Conservation (phyloP, 2,329 filamentous ascomycete genomes). For the Fusarium sp. region DNA sequence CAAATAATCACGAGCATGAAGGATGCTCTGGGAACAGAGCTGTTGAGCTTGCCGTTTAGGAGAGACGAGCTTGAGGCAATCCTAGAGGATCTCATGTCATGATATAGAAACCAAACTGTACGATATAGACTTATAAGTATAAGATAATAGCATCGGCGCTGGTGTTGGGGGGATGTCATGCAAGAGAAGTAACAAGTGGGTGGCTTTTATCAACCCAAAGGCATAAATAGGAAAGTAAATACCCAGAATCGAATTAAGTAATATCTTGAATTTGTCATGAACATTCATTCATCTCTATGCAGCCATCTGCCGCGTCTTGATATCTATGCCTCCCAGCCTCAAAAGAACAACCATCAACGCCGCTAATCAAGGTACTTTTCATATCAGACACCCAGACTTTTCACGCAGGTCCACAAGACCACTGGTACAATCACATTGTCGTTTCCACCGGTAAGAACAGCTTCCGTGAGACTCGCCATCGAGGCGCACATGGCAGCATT, state of each 20-base stretch:
- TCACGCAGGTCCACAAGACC: conserved; percentile 90
- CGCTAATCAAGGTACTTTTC: conserved; percentile 14
- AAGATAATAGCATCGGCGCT: conserved; percentile 16
- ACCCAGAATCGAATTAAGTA: conserved; percentile 8
- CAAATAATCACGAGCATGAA: conserved; percentile 94
- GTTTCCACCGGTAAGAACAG: conserved; percentile 94
- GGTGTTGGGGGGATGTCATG: conserved; percentile 9
- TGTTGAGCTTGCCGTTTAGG: conserved; percentile 85
- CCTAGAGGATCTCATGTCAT: conserved; percentile 73
- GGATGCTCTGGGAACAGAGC: conserved; percentile 85
- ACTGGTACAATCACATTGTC: conserved; percentile 98
- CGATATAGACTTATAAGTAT: conserved; percentile 18
- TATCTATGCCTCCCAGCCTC: conserved; percentile 18
- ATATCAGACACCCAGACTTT: conserved; percentile 72
- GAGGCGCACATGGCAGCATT: conserved; percentile 79
- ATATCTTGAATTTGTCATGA: conserved; percentile 30
- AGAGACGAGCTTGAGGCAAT: conserved; percentile 90
- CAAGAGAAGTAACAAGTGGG: conserved; percentile 5
- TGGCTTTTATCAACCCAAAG: conserved; percentile 19
- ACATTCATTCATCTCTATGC: conserved; percentile 40
- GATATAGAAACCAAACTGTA: conserved; percentile 19
- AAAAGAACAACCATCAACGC: conserved; percentile 25
- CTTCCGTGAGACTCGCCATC: conserved; percentile 90
- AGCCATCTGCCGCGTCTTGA: conserved; percentile 14
- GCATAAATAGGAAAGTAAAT: conserved; percentile 28